Percentiles rank a stretch among this genome's conserved stretches.
phyloP scores from a whole-genome alignment of 805 yeast species.

The Dipodascopsis tothii region DNA sequence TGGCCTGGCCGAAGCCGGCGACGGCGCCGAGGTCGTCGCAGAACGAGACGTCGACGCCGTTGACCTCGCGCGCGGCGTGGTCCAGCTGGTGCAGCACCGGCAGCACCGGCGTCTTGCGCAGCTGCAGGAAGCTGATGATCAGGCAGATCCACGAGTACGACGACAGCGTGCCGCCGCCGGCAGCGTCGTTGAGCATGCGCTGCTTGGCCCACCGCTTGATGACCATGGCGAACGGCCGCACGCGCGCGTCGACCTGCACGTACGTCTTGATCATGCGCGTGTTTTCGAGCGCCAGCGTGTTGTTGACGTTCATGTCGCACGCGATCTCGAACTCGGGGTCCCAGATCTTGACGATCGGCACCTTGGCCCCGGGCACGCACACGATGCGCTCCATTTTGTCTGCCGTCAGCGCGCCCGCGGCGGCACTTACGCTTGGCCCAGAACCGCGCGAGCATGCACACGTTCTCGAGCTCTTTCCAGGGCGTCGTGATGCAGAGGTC shows the following conservation, averaged over 20 bases:
- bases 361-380: slow-evolving; percentile 26
- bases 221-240: slow-evolving; percentile 24
- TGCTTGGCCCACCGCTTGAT: slow-evolving; percentile 27
- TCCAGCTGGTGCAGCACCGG: slow-evolving; percentile 23
- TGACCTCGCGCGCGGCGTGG: slow-evolving; percentile 5
- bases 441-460: slow-evolving; percentile 19
- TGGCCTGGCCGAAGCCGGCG: slow-evolving; percentile 16
- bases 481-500: slow-evolving; percentile 24
- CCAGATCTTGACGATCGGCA: slow-evolving; percentile 27
- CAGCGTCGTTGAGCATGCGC: slow-evolving; percentile 26
- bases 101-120: slow-evolving; percentile 22
- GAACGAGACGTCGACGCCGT: slow-evolving; percentile 21
- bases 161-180: slow-evolving; percentile 26
- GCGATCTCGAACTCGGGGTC: slow-evolving; percentile 24
- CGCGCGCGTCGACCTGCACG: slow-evolving; percentile 25
- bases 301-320: slow-evolving; percentile 27
- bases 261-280: slow-evolving; percentile 24
- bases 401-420: too few species aligned
- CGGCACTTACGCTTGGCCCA: slow-evolving; percentile 19
- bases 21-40: slow-evolving; percentile 21
- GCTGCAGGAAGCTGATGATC: slow-evolving; percentile 25
- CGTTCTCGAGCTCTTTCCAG: slow-evolving; percentile 15
- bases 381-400: slow-evolving; percentile 23
- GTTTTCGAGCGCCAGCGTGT: slow-evolving; percentile 24
- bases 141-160: slow-evolving; percentile 28